These are phyloP conservation scores for Aspergillus sergii DNA, from an alignment of 2,329 filamentous ascomycete genomes.

Conservation along the genomic window DNA sequence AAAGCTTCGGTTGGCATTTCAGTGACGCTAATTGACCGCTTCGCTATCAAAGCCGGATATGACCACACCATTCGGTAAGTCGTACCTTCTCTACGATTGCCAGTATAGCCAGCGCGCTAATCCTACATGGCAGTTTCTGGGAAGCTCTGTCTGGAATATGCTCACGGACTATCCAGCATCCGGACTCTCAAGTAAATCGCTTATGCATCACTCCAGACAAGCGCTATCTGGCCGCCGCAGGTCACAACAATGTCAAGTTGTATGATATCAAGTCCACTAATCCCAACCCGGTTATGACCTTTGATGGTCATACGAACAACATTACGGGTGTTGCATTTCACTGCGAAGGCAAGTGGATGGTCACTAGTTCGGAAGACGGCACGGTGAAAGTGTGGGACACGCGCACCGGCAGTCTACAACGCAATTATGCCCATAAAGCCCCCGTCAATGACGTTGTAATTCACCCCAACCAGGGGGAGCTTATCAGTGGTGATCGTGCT, in stretches of 20 bases:
- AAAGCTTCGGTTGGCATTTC: background rate
- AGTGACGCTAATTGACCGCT: slow-evolving; percentile 3
- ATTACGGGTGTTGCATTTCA: slow-evolving; percentile 97
- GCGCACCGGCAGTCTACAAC: slow-evolving; percentile 78
- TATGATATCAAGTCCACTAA: slow-evolving; percentile 99
- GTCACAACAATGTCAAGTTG: slow-evolving; percentile 87
- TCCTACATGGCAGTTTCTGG: slow-evolving; percentile 72
- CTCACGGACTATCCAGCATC: slow-evolving; percentile 95
- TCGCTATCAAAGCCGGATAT: slow-evolving; percentile 61
- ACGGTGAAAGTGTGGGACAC: slow-evolving; percentile 98
- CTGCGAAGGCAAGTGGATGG: slow-evolving; percentile 99
- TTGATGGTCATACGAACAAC: slow-evolving; percentile 94
- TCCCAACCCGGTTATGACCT: slow-evolving; percentile 86
- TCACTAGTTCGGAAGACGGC: slow-evolving; percentile 94
- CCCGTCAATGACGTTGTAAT: slow-evolving; percentile 99
- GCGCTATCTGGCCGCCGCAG: slow-evolving; percentile 82
- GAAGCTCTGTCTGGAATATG: slow-evolving; percentile 97
- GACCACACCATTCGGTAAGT: slow-evolving; percentile 73
- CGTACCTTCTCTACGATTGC: background rate
- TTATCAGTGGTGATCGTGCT: slow-evolving; percentile 91
- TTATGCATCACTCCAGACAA: slow-evolving; percentile 99
- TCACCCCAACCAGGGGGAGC: slow-evolving; percentile 96
- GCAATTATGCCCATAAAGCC: slow-evolving; percentile 87
- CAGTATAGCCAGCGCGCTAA: slow-evolving; percentile 6
- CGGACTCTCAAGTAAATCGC: slow-evolving; percentile 97